A percentile compares a stretch with the other conserved stretches of the same genome.
phyloP scores from a whole-genome alignment of 805 yeast species.

The Teunomyces atbi region DNA sequence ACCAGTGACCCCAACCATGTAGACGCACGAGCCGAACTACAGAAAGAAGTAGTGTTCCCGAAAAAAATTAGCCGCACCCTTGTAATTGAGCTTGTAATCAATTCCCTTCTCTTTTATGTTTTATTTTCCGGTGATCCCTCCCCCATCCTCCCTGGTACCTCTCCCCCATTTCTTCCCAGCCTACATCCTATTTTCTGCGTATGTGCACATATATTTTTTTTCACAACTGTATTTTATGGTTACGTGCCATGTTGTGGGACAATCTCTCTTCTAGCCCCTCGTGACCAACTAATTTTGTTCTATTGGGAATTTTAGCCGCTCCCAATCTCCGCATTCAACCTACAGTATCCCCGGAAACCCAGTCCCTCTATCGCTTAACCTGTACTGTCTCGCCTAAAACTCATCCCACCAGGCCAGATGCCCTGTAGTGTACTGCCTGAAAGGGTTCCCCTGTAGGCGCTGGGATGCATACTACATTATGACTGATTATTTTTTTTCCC shows the following conservation, averaged over 20 bases:
- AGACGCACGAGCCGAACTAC: too few species aligned
- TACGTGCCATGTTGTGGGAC: neutral
- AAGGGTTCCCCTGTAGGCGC: neutral
- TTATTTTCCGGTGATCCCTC: too few species aligned
- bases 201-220: too few species aligned
- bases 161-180: too few species aligned
- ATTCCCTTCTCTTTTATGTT: too few species aligned
- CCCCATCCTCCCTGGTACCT: too few species aligned
- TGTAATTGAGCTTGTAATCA: too few species aligned
- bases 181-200: too few species aligned
- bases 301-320: neutral
- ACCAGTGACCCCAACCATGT: too few species aligned
- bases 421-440: neutral
- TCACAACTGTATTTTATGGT: neutral
- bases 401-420: neutral
- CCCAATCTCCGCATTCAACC: neutral
- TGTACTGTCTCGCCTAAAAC: neutral
- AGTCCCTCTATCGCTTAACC: neutral
- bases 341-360: neutral
- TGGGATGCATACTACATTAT: neutral
- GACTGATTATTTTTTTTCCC: neutral
- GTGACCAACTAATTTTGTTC: neutral
- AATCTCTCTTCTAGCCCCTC: neutral
- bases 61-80: too few species aligned
- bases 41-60: too few species aligned